Evolutionary conservation across 78 protist species (phyloP), one percentile per base, ranked within the genome.

Genomic region (Cyanophora paradoxa): DNA sequence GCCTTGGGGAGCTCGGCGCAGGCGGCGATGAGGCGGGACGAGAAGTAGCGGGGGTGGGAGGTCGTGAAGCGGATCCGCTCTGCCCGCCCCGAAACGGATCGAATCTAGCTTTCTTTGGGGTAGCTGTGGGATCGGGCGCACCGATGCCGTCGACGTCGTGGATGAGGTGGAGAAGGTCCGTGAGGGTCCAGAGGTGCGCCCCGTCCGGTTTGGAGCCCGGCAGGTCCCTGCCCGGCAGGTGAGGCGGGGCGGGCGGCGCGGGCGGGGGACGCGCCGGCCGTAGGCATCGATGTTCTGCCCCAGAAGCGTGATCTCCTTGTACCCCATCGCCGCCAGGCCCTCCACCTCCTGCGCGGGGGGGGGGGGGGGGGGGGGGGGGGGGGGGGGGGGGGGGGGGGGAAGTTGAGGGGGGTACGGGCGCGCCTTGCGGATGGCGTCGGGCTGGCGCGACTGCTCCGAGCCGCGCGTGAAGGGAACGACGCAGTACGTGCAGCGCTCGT

Each of bases 201-300:
- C n/a, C n/a, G n/a, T n/a, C n/a, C n/a, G n/a, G n/a, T n/a, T n/a
- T n/a, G n/a, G n/a, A n/a, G n/a, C n/a, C n/a, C n/a, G n/a, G n/a
- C n/a, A n/a, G n/a, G n/a, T n/a, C n/a, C 48, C 11, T 40, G 39
- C 39, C 54, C 3, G 54, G 13, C 24, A 13, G 48, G 48, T 42
- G 48, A 13, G 48, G 48, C 7, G 48, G 11, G 48, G 48, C 11
- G n/a, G n/a, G n/a, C n/a, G n/a, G n/a, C n/a, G n/a, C n/a, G n/a
- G n/a, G n/a, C n/a, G n/a, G n/a, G n/a, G n/a, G n/a, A 75, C 22
- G 46, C 64, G 73, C n/a, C 68, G 31, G 4, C 80, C 80, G 39
- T 52, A 75, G 19, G 80, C 50, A 64, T 75, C 80, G 56, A 75
- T 48, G 64, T 75, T 75, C 50, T 75, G 80, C 16, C 80, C 80